phyloP scores from a whole-genome alignment of 2,329 filamentous ascomycete species.

The Fusarium sp. region DNA sequence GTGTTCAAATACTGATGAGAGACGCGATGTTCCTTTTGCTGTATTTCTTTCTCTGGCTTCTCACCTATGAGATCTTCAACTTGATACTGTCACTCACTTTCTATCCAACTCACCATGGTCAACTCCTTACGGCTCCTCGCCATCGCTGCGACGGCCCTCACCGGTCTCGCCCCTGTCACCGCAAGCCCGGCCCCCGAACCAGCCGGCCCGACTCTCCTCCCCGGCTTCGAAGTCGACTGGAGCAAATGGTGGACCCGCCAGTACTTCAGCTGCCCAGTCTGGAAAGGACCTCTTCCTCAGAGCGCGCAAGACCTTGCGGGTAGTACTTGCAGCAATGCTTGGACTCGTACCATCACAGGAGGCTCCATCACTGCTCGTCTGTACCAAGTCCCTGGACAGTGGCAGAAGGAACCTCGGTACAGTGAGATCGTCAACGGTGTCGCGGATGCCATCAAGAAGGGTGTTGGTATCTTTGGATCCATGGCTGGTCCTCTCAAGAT shows the following conservation, averaged over 20 bases:
- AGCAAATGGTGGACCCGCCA: constrained; percentile 2
- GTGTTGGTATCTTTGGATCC: constrained; percentile 2
- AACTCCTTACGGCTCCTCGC: not conserved
- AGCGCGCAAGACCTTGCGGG: constrained; percentile 20
- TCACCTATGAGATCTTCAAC: not conserved
- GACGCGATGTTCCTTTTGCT: not conserved
- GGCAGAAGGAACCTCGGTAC: constrained; percentile 16
- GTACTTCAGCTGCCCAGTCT: constrained; percentile 18
- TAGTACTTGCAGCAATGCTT: constrained; percentile 6
- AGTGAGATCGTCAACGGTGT: constrained; percentile 26
- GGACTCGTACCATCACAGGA: constrained; percentile 6
- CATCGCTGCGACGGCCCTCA: not conserved
- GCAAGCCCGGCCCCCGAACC: not conserved
- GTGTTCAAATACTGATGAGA: not conserved
- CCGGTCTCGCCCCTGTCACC: not conserved
- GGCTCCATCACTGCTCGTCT: constrained; percentile 20
- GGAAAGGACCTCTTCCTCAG: constrained; percentile 19
- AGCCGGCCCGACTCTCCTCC: not conserved
- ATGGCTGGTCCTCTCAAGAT: constrained; percentile 20
- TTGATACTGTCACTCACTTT: not conserved
- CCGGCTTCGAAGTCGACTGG: not conserved
- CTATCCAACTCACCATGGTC: not conserved
- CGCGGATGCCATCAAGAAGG: constrained; percentile 21
- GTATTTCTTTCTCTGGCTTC: not conserved
- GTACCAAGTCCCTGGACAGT: constrained; percentile 23